Conservation (phyloP, 371 early-diverging fungal species). For the Paraphysoderma sedebokerense region DNA sequence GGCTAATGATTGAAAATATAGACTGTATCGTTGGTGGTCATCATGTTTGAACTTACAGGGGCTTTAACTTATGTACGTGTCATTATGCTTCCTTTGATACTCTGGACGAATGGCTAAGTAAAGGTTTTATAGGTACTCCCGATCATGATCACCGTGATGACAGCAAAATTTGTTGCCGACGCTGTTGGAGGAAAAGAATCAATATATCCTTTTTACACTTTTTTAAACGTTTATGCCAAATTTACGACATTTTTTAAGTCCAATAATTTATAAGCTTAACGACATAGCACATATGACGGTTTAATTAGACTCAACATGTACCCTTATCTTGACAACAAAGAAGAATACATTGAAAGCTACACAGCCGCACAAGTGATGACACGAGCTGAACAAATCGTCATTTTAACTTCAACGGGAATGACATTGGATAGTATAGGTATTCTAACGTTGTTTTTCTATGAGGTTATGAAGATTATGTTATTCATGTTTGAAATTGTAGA, state of each 20-base stretch:
- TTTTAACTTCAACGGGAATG: conserved; percentile 32
- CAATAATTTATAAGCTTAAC: no score
- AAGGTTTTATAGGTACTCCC: conserved; percentile 89
- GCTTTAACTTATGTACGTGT: conserved; percentile 68
- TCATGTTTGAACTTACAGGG: conserved; percentile 89
- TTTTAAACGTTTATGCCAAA: no score
- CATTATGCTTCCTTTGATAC: conserved; percentile 76
- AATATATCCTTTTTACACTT: no score
- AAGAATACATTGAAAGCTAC: conserved; percentile 4
- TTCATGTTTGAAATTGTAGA: conserved; percentile 9
- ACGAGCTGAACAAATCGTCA: neutral
- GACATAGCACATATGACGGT: no score
- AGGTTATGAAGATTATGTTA: neutral
- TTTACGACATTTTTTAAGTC: no score
- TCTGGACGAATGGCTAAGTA: no score
- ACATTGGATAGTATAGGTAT: conserved; percentile 28
- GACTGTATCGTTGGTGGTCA: conserved; percentile 67
- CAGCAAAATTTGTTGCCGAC: conserved; percentile 76
- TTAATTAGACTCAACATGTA: conserved; percentile 65
- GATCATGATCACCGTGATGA: conserved; percentile 80
- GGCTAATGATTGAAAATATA: no score
- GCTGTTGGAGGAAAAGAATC: conserved; percentile 56
- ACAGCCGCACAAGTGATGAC: neutral
- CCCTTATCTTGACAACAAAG: conserved; percentile 77
- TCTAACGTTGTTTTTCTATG: neutral